Evolutionary conservation across 371 early-diverging fungal species (phyloP), one percentile per base, ranked within the genome.

Genomic region (Mycotypha africana): DNA sequence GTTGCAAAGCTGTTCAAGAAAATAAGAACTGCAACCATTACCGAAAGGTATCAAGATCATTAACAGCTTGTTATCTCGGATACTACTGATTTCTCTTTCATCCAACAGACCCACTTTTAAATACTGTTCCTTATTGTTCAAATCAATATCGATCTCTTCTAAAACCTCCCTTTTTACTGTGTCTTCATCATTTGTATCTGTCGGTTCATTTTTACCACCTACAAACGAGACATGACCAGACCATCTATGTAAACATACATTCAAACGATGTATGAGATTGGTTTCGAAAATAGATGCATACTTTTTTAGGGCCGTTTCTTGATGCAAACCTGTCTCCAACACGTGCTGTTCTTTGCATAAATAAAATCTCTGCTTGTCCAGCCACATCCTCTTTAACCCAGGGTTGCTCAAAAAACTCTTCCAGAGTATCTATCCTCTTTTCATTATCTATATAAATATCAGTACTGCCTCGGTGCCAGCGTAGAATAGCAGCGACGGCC

Each of bases 181-280:
- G 9, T 80, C 79, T 38, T 77, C 74, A 44, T 83, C 81, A n/a
- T n/a, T n/a, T 16, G 76, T 76, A 48, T 88, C 85, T 11, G 56
- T 61, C 9, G 65, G 51, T 44, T 85, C 84, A 14, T 73, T 72
- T 47, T 82, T 84, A 15, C 88, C 88, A 4, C 88, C 88, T 1
- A 85, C 85, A 52, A 85, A 81, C 2, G 84, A 83, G 38, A 85
- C 84, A 70, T 88, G 88, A 7, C 86, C 86, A 26, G 81, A 80
- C 86, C 88, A 71, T 36, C 12, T 12, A 14, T 12, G 23, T 38
- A 14, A 16, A 38, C 7, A 35, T 12, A 35, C 21, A 12, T n/a
- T n/a, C n/a, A n/a, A n/a, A n/a, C n/a, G n/a, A n/a, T n/a, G n/a
- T n/a, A n/a, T n/a, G n/a, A n/a, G n/a, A n/a, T n/a, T n/a, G n/a